Evolutionary conservation across 768 basidiomycete species (phyloP).

Genomic region (Amanita rimosa): DNA sequence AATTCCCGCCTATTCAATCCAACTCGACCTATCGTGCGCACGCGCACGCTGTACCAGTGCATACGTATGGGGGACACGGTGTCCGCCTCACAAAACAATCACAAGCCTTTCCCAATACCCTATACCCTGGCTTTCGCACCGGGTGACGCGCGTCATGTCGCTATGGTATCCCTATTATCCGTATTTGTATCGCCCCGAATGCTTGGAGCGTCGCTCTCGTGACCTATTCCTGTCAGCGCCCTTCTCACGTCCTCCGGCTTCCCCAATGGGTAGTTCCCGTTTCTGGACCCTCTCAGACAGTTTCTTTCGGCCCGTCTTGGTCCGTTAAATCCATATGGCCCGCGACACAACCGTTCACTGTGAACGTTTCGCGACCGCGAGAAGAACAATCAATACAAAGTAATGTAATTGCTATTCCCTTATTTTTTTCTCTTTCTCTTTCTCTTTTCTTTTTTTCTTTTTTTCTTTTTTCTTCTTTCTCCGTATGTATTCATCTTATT

Average conservation of each 20-base stretch:
- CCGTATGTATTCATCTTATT: too few species aligned
- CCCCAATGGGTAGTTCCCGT: not conserved
- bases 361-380: too few species aligned
- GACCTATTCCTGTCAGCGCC: not conserved
- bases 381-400: not conserved
- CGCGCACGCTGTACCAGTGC: not conserved
- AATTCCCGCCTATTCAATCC: not conserved
- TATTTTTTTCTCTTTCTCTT: not conserved
- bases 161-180: not conserved
- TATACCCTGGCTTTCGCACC: not conserved
- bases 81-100: not conserved
- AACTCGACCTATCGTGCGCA: not conserved
- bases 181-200: not conserved
- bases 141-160: not conserved
- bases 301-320: too few species aligned
- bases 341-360: too few species aligned
- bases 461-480: too few species aligned
- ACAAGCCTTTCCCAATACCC: not conserved
- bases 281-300: not conserved
- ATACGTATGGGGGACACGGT: not conserved
- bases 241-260: not conserved
- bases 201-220: not conserved
- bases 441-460: not conserved
- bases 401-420: not conserved
- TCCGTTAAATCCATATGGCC: too few species aligned